Evolutionary conservation across 176 grass and related monocot genomes (phyloP), one percentile per base, ranked within the genome.

Genomic region (Eragrostis nindensis): DNA sequence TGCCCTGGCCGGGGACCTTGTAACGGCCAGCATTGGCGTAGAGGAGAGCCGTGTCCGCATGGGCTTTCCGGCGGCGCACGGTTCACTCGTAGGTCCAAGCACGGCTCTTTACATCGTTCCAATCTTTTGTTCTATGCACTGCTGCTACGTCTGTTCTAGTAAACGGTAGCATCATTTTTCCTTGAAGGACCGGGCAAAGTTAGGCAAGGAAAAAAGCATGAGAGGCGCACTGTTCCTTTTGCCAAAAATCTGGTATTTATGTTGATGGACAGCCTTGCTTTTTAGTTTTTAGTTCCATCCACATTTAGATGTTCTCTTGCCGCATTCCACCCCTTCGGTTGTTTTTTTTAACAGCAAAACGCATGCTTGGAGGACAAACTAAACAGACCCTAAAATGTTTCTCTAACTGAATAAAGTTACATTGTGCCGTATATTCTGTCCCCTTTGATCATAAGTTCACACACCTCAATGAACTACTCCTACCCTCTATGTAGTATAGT

Each of bases 31-130:
- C 21, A 11, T 63, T 41, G 60, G 55, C 36, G 46, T 46, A 68
- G 26, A 79, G 8, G 57, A 46, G 63, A 19, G 40, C 49, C 52
- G 66, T 49, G 62, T 27, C 53, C 62, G 15, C 46, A 15, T 47
- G 71, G 26, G 21, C 4, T 52, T 22, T 16, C 12, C 52, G 48
- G 48, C 48, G 43, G 44, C 15, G 61, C 53, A 75, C 49, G 76
- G 76, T 53, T 86, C 68, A 12, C 59, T 75, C n/a, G 11, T 24
- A 60, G 63, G 85, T 76, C 71, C 78, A 70, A 82, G 14, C 85
- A 87, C 85, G 43, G 52, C 63, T 87, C 85, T 65, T n/a, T 25
- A 5, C 42, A 61, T 25, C 2, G 44, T 66, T 40, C 18, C 46
- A 21, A 21, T 6, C 19, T 46, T 10, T 24, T 52, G 29, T 3